Conservation (phyloP, 345 rosid genomes). For the Aquilaria malaccensis region DNA sequence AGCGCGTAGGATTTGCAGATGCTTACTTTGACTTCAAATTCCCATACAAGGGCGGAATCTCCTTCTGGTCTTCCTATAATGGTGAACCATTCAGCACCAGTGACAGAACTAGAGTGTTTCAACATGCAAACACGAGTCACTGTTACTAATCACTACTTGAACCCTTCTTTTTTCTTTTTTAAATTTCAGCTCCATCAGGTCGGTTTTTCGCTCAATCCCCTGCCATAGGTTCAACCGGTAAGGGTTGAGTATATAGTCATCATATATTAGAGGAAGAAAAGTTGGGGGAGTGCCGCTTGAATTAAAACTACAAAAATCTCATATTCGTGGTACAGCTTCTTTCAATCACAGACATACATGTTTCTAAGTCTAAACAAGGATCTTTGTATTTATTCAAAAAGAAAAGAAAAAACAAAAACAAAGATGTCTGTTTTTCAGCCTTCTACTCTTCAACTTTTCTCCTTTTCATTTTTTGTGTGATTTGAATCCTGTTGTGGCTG, state of each 20-base stretch:
- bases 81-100: slow-evolving; percentile 25
- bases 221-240: neutral
- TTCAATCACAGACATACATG: too few relatives aligned
- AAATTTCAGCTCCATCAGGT: neutral
- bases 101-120: slow-evolving; percentile 19
- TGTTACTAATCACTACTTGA: neutral
- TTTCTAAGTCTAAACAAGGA: too few relatives aligned
- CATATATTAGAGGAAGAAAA: neutral
- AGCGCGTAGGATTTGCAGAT: slow-evolving; percentile 36
- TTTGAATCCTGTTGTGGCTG: too few relatives aligned
- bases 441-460: neutral
- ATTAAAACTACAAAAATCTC: too few relatives aligned
- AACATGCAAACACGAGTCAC: slow-evolving; percentile 16
- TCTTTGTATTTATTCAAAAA: too few relatives aligned
- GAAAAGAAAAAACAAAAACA: neutral
- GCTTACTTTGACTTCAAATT: slow-evolving; percentile 28
- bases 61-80: slow-evolving; percentile 44
- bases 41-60: slow-evolving; percentile 22
- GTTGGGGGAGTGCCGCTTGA: too few relatives aligned
- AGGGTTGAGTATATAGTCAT: neutral
- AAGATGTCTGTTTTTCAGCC: neutral
- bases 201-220: neutral
- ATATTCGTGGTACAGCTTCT: too few relatives aligned
- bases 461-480: too few relatives aligned
- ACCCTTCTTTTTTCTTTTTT: neutral